Evolutionary conservation across 768 basidiomycete genomes (phyloP).

Genomic region (Lactarius hatsudake): DNA sequence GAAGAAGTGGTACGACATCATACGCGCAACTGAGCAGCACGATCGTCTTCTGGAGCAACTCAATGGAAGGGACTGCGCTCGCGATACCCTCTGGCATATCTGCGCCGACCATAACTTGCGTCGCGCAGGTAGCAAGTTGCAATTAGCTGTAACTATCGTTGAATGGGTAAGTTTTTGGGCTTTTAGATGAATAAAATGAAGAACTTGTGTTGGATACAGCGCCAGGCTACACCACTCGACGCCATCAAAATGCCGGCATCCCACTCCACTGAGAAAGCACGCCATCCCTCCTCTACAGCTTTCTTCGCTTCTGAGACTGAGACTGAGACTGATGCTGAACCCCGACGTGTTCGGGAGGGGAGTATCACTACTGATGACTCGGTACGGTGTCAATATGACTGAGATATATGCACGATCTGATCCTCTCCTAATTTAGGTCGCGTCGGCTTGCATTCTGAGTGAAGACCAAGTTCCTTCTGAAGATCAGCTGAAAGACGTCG

Average conservation of each 20-base stretch:
- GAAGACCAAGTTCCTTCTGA: too few species aligned
- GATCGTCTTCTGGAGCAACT: neutral
- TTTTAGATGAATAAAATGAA: neutral
- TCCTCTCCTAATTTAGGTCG: too few species aligned
- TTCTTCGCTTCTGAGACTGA: neutral
- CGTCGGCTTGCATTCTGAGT: too few species aligned
- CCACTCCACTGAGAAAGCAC: neutral
- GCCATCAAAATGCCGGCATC: neutral
- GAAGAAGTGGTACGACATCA: conserved; percentile 6
- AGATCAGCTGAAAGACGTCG: too few species aligned
- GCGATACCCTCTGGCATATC: conserved; percentile 19
- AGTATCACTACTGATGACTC: too few species aligned
- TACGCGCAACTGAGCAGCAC: neutral
- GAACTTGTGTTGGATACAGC: neutral
- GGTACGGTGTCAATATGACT: too few species aligned
- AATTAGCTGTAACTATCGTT: conserved; percentile 6
- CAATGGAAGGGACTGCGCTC: neutral
- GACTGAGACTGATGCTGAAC: neutral
- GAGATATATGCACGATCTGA: too few species aligned
- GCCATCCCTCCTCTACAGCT: neutral
- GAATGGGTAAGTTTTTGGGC: conserved; percentile 22
- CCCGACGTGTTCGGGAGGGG: too few species aligned
- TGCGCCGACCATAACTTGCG: conserved; percentile 18
- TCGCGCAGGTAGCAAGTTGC: conserved; percentile 7
- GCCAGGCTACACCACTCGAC: neutral